Evolutionary conservation across 495 filamentous ascomycete genomes (phyloP).

Genomic region (Talaromyces borbonicus): DNA sequence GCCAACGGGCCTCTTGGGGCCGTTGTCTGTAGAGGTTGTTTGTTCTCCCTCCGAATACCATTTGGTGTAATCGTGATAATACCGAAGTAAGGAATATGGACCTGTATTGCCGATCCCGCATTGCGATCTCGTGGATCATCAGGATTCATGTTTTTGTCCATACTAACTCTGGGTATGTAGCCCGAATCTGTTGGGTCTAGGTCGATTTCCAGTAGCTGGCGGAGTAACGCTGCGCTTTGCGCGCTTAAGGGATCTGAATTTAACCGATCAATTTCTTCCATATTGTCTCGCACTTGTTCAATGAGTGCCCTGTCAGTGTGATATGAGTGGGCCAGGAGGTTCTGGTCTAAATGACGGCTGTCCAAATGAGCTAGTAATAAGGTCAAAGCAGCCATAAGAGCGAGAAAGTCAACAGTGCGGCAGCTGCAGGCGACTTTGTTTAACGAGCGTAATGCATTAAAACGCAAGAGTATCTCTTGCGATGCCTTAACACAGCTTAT

Average conservation of each 20-base stretch:
- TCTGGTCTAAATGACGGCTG: not conserved
- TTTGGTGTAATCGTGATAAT: constrained; percentile 16
- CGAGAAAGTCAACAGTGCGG: constrained; percentile 38
- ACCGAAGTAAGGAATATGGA: constrained; percentile 29
- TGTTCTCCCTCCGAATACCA: constrained; percentile 4
- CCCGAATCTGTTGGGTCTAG: constrained; percentile 15
- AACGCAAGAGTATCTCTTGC: constrained; percentile 19
- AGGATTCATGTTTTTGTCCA: constrained; percentile 6
- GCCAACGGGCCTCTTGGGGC: too few relatives aligned
- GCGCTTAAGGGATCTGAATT: constrained; percentile 24
- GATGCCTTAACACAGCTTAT: constrained; percentile 31
- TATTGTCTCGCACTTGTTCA: constrained; percentile 30
- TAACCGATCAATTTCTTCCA: constrained; percentile 19
- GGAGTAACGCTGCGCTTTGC: constrained; percentile 22
- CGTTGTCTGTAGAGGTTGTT: not conserved
- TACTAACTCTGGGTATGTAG: constrained; percentile 10
- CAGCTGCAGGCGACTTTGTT: constrained; percentile 24
- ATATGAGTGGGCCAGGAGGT: constrained; percentile 29
- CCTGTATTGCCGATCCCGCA: constrained; percentile 10
- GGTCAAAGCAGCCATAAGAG: constrained; percentile 36
- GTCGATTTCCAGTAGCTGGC: constrained; percentile 24
- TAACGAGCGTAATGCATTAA: constrained; percentile 11
- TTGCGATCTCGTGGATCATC: constrained; percentile 7
- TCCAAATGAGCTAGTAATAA: constrained; percentile 14
- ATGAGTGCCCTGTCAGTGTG: constrained; percentile 34